A percentile compares a stretch with the other conserved stretches of the same genome.
Conservation (phyloP, 2,329 filamentous ascomycete species). For the Cryoendolithus antarcticus region DNA sequence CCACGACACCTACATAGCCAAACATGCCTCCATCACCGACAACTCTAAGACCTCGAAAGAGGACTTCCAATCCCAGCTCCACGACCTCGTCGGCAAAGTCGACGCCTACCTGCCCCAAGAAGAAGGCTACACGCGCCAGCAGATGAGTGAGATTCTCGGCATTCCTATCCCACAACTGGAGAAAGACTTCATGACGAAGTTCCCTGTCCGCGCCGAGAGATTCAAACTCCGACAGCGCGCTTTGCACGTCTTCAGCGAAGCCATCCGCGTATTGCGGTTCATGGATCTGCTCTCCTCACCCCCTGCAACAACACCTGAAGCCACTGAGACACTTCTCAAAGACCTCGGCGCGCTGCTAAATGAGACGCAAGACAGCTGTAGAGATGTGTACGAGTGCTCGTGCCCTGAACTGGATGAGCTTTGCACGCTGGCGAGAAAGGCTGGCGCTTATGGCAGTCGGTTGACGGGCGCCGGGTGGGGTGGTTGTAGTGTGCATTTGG, state of each 20-base stretch:
- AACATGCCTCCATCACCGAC: slow-evolving; percentile 34
- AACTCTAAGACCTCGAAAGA: slow-evolving; percentile 34
- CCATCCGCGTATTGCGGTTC: slow-evolving; percentile 74
- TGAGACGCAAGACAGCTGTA: slow-evolving; percentile 75
- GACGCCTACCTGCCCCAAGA: slow-evolving; percentile 61
- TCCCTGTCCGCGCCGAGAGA: slow-evolving; percentile 73
- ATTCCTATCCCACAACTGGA: slow-evolving; percentile 61
- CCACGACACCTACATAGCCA: slow-evolving; percentile 66
- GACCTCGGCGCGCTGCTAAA: slow-evolving; percentile 76
- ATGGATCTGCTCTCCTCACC: slow-evolving; percentile 53
- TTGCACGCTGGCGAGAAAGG: slow-evolving; percentile 63
- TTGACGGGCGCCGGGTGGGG: slow-evolving; percentile 95
- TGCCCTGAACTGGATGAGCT: slow-evolving; percentile 86
- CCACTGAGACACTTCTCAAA: slow-evolving; percentile 54
- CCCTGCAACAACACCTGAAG: slow-evolving; percentile 34
- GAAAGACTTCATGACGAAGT: slow-evolving; percentile 68
- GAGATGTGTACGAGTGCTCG: slow-evolving; percentile 80
- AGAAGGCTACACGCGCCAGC: slow-evolving; percentile 77
- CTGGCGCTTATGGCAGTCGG: slow-evolving; percentile 72
- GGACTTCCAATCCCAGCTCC: slow-evolving; percentile 50
- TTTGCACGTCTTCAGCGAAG: slow-evolving; percentile 82
- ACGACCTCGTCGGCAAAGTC: slow-evolving; percentile 57
- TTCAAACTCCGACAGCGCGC: slow-evolving; percentile 85
- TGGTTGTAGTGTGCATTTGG: slow-evolving; percentile 86
- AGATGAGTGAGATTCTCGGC: slow-evolving; percentile 62